A percentile compares a stretch with the other conserved stretches of the same genome.
phyloP scores from a whole-genome alignment of 192 early-diverging fungal genomes.

The Backusella parvicylindrica region DNA sequence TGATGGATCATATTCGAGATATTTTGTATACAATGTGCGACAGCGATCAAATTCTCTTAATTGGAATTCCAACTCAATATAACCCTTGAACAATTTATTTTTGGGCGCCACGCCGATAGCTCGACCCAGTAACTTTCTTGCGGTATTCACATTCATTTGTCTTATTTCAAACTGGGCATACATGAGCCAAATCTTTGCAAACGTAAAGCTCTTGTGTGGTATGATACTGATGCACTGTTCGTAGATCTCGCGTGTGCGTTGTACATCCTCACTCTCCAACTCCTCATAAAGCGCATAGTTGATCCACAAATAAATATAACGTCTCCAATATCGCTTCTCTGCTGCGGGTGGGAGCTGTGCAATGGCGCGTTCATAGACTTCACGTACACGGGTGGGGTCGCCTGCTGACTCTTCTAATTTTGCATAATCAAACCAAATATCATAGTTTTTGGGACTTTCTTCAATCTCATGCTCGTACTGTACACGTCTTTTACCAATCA shows the following conservation, averaged over 20 bases:
- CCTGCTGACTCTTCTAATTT: slow-evolving; percentile 81
- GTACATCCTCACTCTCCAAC: slow-evolving; percentile 71
- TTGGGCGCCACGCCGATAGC: slow-evolving; percentile 91
- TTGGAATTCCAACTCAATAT: slow-evolving; percentile 93
- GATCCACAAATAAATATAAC: slow-evolving; percentile 99
- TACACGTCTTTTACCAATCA: slow-evolving; percentile 81
- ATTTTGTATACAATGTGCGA: slow-evolving; percentile 86
- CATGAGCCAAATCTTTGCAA: slow-evolving; percentile 95
- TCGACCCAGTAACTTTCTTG: slow-evolving; percentile 77
- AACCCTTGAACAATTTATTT: slow-evolving; percentile 90
- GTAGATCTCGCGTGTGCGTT: slow-evolving; percentile 83
- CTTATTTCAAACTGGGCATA: slow-evolving; percentile 94
- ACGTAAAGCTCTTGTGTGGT: slow-evolving; percentile 93
- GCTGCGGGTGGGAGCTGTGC: slow-evolving; percentile 77
- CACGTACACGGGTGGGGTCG: slow-evolving; percentile 74
- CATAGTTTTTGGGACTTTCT: slow-evolving; percentile 86
- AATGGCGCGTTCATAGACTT: slow-evolving; percentile 95
- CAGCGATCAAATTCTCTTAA: slow-evolving; percentile 94
- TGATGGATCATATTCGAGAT: slow-evolving; percentile 80
- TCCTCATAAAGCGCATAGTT: slow-evolving; percentile 98
- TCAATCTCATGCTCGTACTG: slow-evolving; percentile 83
- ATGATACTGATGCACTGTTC: slow-evolving; percentile 75
- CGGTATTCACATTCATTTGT: slow-evolving; percentile 61
- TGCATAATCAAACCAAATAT: slow-evolving; percentile 97
- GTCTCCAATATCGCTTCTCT: slow-evolving; percentile 93